Base-by-base conservation (phyloP, 805 yeast genomes). In the Cyberlindnera japonica region DNA sequence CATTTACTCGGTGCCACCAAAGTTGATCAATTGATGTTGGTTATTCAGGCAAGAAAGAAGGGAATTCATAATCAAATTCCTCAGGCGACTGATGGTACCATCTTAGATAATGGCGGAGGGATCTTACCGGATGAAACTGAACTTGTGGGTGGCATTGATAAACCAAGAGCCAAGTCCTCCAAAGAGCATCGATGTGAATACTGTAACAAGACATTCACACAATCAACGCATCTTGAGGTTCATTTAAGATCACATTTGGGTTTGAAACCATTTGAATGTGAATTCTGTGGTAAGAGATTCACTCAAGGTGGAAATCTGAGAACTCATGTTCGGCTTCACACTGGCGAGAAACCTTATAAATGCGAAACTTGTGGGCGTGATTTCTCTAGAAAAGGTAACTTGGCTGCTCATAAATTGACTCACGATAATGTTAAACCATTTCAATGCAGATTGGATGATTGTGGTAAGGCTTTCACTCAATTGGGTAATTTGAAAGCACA, bases 401-500 rank as follows among this genome's bases (percentile, higher is more conserved):
- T 87, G 50, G 90, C 91, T 19, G 95, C 95, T 3, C 98, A 90
- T 63, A 69, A 72, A 59, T 66, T 86, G 43, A 88, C 95, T 0
- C 97, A 89, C 63, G 81, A 80, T 41, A 79, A 84, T 52, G 67
- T 77, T 41, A 81, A 84, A 54, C 96, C 95, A 6, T 86, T 71
- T 57, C 74, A 75, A 41, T 90, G 97, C 64, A 77, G 76, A 53
- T 70, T 90, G 44, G 96, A 88, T 60, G 71, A 74, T 43, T 90
- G 97, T 64, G 79, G 76, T 50, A 89, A 88, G 64, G 73, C 83
- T 5, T 90, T 90, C 55, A 85, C 96, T 1, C 98, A 90, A 65
- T 69, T 90, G 53, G 97, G 97, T 3, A 90, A 90, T 57, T 72
- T 90, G 69, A 90, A 91, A 63, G 85, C 95, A 1, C 98, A 91